Conservation (phyloP, 169 alveolate genomes). For the Eimeria falciformis region DNA sequence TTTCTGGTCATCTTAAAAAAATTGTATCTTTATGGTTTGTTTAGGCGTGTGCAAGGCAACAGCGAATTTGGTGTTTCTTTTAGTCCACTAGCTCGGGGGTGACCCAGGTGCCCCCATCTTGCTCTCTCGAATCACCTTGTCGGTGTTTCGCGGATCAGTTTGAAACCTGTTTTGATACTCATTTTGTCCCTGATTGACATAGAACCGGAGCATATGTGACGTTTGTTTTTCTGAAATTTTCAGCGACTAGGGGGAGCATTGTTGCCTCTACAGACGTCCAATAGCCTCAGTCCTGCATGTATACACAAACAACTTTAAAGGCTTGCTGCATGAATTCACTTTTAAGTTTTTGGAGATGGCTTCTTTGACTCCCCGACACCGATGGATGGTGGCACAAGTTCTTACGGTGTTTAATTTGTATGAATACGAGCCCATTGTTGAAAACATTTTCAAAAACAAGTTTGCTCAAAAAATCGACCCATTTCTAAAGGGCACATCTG, state of each 20-base stretch:
- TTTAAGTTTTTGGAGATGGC: constrained; percentile 35
- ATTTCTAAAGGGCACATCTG: constrained; percentile 56
- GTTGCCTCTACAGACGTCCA: background rate
- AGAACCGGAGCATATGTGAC: background rate
- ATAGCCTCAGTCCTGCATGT: background rate
- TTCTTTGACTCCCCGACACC: constrained; percentile 67
- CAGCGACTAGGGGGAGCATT: background rate
- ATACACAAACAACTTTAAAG: background rate
- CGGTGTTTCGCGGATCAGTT: too few species aligned
- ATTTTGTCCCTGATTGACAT: background rate
- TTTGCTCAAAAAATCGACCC: constrained; percentile 43
- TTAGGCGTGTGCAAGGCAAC: background rate
- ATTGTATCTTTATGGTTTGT: too few species aligned
- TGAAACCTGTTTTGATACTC: too few species aligned
- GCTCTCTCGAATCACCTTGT: too few species aligned
- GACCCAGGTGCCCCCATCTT: background rate
- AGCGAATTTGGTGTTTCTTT: background rate
- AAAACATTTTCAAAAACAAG: constrained; percentile 30
- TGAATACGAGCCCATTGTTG: constrained; percentile 53
- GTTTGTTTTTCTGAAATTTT: background rate
- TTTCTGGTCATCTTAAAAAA: background rate
- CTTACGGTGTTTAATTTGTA: constrained; percentile 46
- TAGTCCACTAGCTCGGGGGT: background rate
- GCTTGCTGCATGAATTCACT: background rate
- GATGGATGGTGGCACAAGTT: constrained; percentile 75